A percentile compares a stretch with the other conserved stretches of the same genome.
phyloP scores from a whole-genome alignment of 2,329 filamentous ascomycete genomes.

The Stachybotrys chartarum region DNA sequence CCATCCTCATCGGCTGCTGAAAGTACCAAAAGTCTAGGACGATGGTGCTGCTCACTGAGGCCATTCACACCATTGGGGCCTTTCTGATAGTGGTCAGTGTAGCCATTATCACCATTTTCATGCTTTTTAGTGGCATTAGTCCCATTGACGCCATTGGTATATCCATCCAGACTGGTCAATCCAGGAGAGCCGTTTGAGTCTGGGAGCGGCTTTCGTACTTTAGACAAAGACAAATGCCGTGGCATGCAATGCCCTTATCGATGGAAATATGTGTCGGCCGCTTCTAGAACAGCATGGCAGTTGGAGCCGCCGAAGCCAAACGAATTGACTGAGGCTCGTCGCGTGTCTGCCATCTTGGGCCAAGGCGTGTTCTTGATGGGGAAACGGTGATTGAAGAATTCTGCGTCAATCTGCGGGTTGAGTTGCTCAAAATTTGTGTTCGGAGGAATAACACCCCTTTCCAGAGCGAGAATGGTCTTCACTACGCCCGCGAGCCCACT shows the following conservation, averaged over 20 bases:
- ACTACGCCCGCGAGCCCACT: conserved; percentile 11
- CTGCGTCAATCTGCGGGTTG: conserved; percentile 3
- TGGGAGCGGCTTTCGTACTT: neutral
- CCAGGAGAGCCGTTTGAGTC: no score
- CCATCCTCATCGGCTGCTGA: no score
- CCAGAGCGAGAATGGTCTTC: conserved; percentile 9
- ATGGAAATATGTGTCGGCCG: neutral
- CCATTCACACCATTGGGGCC: no score
- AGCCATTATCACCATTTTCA: no score
- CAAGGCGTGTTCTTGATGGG: neutral
- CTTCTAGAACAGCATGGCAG: neutral
- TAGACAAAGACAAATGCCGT: neutral
- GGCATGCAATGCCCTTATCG: neutral
- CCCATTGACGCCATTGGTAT: no score
- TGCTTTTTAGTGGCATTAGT: no score
- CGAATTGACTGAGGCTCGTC: neutral
- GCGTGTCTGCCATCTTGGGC: neutral
- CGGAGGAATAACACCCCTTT: conserved; percentile 10
- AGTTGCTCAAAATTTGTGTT: conserved; percentile 8
- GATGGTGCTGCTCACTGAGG: no score
- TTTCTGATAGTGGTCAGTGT: no score
- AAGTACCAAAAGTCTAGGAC: no score
- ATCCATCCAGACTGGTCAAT: no score
- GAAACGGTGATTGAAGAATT: neutral
- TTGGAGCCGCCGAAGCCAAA: neutral